Conservation (phyloP, 352 stramenopile genomes). For the Globisporangium sylvaticum region DNA sequence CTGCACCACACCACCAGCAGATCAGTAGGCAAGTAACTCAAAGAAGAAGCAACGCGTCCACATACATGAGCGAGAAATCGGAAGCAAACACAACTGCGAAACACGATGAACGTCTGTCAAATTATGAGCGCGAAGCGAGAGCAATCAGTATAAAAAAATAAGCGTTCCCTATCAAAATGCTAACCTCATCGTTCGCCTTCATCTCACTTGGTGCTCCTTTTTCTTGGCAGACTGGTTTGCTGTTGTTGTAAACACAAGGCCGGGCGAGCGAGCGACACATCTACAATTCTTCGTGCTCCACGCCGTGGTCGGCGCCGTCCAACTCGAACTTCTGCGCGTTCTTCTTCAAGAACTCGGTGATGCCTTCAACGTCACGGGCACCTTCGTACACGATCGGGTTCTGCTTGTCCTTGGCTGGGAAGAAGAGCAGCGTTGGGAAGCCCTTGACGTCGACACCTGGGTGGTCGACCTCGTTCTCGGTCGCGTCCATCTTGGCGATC, state of each 20-base stretch:
- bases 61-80: no score
- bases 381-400: conserved; percentile 86
- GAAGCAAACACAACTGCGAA: not conserved
- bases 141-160: conserved; percentile 13
- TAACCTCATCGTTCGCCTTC: conserved; percentile 4
- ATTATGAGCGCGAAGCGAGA: conserved; percentile 1
- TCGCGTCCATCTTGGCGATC: conserved; percentile 95
- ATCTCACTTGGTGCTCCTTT: not conserved
- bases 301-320: conserved; percentile 53
- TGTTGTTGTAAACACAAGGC: not conserved
- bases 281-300: conserved; percentile 68
- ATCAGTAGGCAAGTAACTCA: not conserved
- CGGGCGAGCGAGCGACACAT: conserved; percentile 6
- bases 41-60: no score
- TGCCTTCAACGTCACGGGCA: conserved; percentile 73
- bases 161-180: conserved; percentile 14
- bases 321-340: conserved; percentile 83
- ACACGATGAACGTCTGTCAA: not conserved
- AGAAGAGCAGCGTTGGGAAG: conserved; percentile 95
- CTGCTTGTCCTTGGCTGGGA: conserved; percentile 88
- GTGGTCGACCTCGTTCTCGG: conserved; percentile 94
- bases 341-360: conserved; percentile 87
- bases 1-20: not conserved
- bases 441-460: conserved; percentile 86
- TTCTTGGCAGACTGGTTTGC: not conserved